Base-by-base conservation (phyloP, 148 eudicot genomes). In the Oxyria digyna region DNA sequence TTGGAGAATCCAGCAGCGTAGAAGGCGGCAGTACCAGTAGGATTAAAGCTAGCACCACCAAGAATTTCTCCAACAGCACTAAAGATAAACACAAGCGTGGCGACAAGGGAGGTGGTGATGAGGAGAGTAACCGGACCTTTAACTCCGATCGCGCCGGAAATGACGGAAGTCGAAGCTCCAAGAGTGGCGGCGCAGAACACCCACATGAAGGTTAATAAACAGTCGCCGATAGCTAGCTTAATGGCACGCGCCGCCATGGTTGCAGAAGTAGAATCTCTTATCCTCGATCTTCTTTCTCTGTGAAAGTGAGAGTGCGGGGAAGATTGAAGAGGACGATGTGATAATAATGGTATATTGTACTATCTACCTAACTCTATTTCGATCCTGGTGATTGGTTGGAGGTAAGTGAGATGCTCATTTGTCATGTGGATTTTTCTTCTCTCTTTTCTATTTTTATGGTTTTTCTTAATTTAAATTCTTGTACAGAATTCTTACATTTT, bases 121-220 rank as follows among this genome's bases (percentile, higher is more conserved):
- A 62, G 55, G 17, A 68, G 76, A 6, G 70, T 42, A 18, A 41
- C 7, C 27, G 69, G 69, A 1, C 82, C 85, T 42, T 81, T 71
- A 21, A 83, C 74, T 3, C 88, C 87, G 15, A 85, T 2, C 0
- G 71, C 43, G 0, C 78, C 26, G 1, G 87, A 74, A 3, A 89
- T 79, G 13, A 81, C 32, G 68, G 77, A 70, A 0, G 86, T 83
- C 1, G 72, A 3, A 0, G 72, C 73, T 0, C 91, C 87, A 1
- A 87, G 72, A 0, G 89, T 78, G 0, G 96, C 80, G 3, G 91
- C 84, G 13, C 82, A 85, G 68, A 89, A 83, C 1, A 87, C 85
- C 96, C 96, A 89, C 85, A 87, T 74, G 59, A 74, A 74, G 0
- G 96, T 89, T 37, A 89, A 26, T 0, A 87, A 41, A 0, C 74